Evolutionary conservation across 2,329 filamentous ascomycete species (phyloP).

Genomic region (Raffaelea albimanens): DNA sequence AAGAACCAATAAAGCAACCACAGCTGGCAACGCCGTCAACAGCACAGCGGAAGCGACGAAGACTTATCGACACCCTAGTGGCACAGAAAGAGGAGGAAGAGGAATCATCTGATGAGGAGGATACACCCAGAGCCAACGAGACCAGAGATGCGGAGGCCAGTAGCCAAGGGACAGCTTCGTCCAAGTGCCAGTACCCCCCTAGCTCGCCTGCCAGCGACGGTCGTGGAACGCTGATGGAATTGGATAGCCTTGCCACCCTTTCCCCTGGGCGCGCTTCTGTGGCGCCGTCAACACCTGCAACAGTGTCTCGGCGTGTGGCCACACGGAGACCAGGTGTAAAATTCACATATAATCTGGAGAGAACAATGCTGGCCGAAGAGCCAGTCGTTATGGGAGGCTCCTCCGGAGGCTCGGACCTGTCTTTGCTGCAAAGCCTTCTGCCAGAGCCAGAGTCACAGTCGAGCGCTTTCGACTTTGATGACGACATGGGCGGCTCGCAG

Average conservation of each 20-base stretch:
- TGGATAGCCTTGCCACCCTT: slow-evolving; percentile 10
- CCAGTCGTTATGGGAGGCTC: slow-evolving; percentile 11
- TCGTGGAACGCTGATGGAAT: slow-evolving; percentile 5
- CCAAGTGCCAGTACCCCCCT: slow-evolving; percentile 2
- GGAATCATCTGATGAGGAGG: slow-evolving; percentile 1
- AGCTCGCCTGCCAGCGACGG: slow-evolving; percentile 10
- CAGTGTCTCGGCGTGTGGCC: slow-evolving; percentile 12
- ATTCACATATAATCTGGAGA: slow-evolving; percentile 28
- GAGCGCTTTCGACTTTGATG: slow-evolving; percentile 26
- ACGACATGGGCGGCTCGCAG: slow-evolving; percentile 33
- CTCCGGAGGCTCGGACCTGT: slow-evolving; percentile 13
- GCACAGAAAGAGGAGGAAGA: slow-evolving; percentile 27
- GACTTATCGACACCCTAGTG: slow-evolving; percentile 33
- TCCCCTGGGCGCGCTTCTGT: slow-evolving; percentile 9
- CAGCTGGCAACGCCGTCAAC: too few relatives aligned
- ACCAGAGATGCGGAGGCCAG: slow-evolving; percentile 3
- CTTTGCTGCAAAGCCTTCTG: slow-evolving; percentile 16
- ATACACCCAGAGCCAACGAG: background rate
- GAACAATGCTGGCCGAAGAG: slow-evolving; percentile 27
- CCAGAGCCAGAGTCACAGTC: slow-evolving; percentile 14
- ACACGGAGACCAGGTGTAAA: slow-evolving; percentile 21
- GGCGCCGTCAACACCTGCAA: slow-evolving; percentile 10
- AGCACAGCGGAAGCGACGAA: slow-evolving; percentile 12
- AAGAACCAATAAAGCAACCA: background rate
- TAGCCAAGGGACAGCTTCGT: slow-evolving; percentile 7